Base-by-base conservation (phyloP, 306 rosid species). In the Aeschynomene evenia region DNA sequence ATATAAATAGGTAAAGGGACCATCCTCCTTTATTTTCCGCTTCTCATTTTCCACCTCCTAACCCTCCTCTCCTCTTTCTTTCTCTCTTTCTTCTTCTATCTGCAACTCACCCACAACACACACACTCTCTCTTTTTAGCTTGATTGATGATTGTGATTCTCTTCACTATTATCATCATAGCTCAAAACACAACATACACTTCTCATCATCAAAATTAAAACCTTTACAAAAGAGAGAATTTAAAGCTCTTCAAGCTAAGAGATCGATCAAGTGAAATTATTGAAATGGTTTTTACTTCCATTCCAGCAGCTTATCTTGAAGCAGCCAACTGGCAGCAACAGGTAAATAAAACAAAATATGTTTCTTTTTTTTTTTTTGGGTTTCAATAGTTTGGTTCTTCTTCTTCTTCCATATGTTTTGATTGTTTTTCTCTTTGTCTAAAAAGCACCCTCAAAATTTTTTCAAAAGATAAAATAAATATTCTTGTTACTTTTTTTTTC, bases 301-400 rank as follows among this genome's bases (percentile, higher is more conserved):
- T 87, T 56, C 95, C 95, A 79, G 77, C 91, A 78, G 58, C 72
- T 54, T 87, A 87, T 86, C 82, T 87, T 79, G 98, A 92, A 81
- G 91, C 95, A 56, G 64, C 86, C 85, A 87, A 87, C 81, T 92
- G 98, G 98, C 98, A 89, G 23, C 50, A 89, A 76, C 95, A 90
- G 88, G 93, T 83, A 46, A 72, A 31, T 83, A 46, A 72, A 31
- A 20, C 20, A 20, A 23, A 11, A 59, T n/a, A n/a, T n/a, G 31
- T 28, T 28, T 28, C 5, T 28, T 28, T 28, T 28, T 24, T 24
- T 24, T 1, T 1, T 24, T 24, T 24, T 28, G 3, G n/a, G n/a
- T 65, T 64, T 71, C 43, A 52, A 61, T n/a, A n/a, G n/a, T 61
- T 72, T 66, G 11, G 29, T 56, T 24, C 46, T 58, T 61, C 28